Evolutionary conservation across 495 filamentous ascomycete genomes (phyloP).

Genomic region (Niebla homalea): DNA sequence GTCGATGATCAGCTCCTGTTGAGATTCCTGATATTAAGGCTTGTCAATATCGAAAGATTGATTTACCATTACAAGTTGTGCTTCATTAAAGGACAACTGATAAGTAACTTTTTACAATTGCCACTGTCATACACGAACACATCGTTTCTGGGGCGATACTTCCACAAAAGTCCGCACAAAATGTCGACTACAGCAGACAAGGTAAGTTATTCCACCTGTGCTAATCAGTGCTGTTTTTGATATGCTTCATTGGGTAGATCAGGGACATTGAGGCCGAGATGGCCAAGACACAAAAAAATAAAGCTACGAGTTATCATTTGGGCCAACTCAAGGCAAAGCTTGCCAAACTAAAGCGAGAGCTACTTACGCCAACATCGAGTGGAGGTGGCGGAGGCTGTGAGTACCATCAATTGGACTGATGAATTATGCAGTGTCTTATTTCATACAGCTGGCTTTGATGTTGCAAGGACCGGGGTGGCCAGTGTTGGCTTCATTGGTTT

Average conservation of each 20-base stretch:
- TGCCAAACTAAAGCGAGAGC: slow-evolving; percentile 90
- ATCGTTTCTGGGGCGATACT: too few relatives aligned
- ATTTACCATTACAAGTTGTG: too few relatives aligned
- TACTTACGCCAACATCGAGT: slow-evolving; percentile 69
- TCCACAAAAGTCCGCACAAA: slow-evolving; percentile 20
- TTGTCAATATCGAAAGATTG: too few relatives aligned
- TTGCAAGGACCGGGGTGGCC: slow-evolving; percentile 93
- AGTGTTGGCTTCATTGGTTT: slow-evolving; percentile 71
- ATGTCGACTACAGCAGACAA: slow-evolving; percentile 97
- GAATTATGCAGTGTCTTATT: background rate
- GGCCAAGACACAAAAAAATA: slow-evolving; percentile 79
- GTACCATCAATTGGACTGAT: slow-evolving; percentile 10
- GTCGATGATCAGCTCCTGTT: too few relatives aligned
- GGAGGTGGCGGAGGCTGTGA: slow-evolving; percentile 72
- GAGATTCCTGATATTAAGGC: too few relatives aligned
- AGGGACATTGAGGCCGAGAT: slow-evolving; percentile 93
- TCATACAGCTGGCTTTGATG: slow-evolving; percentile 74
- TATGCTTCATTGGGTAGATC: slow-evolving; percentile 45
- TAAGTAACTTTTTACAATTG: too few relatives aligned
- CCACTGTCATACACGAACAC: too few relatives aligned
- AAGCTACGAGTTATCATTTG: slow-evolving; percentile 79
- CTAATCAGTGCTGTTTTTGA: slow-evolving; percentile 13
- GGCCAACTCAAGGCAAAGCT: slow-evolving; percentile 96
- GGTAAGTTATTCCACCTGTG: slow-evolving; percentile 35
- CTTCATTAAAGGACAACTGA: too few relatives aligned